A percentile compares a stretch with the other conserved stretches of the same genome.
Conservation (phyloP, 108 stramenopile genomes). For the Cyclotella kingstonii region DNA sequence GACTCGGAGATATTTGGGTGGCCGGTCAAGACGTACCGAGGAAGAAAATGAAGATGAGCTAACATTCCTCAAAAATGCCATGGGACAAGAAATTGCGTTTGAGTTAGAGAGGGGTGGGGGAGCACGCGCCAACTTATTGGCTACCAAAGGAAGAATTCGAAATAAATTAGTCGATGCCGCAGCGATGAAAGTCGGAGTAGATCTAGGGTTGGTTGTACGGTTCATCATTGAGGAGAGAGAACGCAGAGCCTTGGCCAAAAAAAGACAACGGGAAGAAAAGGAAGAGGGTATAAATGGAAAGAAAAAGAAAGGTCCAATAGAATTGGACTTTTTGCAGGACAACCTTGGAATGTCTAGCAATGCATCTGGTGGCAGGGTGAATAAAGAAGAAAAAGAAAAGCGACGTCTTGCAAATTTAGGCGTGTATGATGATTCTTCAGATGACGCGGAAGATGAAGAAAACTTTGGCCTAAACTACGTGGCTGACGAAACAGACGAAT, state of each 20-base stretch:
- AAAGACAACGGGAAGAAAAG: constrained; percentile 33
- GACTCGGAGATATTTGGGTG: constrained; percentile 28
- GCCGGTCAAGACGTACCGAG: constrained; percentile 11
- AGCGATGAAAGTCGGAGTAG: constrained; percentile 72
- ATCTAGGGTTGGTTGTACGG: constrained; percentile 54
- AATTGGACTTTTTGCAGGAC: constrained; percentile 62
- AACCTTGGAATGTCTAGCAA: constrained; percentile 64
- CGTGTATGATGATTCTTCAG: constrained; percentile 47
- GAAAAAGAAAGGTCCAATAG: constrained; percentile 18
- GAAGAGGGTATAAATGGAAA: constrained; percentile 11
- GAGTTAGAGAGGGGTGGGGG: constrained; percentile 87
- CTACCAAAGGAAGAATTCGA: constrained; percentile 51
- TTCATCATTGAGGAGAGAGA: constrained; percentile 49
- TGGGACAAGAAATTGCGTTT: constrained; percentile 84
- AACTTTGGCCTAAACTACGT: constrained; percentile 34
- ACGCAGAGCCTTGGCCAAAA: constrained; percentile 36
- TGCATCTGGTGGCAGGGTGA: constrained; percentile 12
- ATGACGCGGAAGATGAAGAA: constrained; percentile 38
- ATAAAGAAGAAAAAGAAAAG: constrained; percentile 52
- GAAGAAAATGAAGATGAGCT: constrained; percentile 52
- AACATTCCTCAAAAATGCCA: constrained; percentile 85
- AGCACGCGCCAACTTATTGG: constrained; percentile 75
- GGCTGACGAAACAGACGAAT: constrained; percentile 55
- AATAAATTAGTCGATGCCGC: constrained; percentile 82
- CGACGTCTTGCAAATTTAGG: constrained; percentile 29